phyloP scores from a whole-genome alignment of 208 protist genomes.

The Leishmania mexicana region DNA sequence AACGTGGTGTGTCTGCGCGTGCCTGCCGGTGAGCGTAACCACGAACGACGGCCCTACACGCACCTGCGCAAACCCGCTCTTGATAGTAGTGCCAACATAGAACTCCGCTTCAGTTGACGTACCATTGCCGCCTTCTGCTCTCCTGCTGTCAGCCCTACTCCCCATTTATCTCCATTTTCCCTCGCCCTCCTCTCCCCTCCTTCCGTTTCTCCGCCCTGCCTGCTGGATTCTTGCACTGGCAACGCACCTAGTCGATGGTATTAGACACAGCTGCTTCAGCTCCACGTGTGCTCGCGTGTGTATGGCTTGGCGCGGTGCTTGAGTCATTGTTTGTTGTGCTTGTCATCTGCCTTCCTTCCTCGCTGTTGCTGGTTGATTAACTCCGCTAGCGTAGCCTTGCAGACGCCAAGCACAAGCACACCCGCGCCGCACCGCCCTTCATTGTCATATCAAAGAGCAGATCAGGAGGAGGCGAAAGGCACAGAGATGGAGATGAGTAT shows the following conservation, averaged over 20 bases:
- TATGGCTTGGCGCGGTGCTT: neutral
- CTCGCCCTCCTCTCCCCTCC: neutral
- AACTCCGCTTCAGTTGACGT: neutral
- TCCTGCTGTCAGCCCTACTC: neutral
- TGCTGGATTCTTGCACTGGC: neutral
- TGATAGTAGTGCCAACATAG: neutral
- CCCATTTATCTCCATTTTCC: neutral
- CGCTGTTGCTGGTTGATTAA: neutral
- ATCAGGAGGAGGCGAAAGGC: neutral
- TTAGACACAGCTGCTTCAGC: neutral
- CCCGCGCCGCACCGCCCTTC: neutral
- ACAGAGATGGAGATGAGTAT: conserved; percentile 29
- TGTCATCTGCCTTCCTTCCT: neutral
- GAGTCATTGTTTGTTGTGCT: neutral
- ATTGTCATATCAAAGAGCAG: neutral
- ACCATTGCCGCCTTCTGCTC: neutral
- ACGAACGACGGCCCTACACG: neutral
- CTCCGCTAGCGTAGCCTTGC: neutral
- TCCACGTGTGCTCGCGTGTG: conserved; percentile 2
- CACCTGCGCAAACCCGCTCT: neutral
- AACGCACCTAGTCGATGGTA: neutral
- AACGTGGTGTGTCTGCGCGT: neutral
- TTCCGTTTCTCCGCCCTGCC: neutral
- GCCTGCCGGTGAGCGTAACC: neutral
- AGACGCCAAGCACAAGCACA: neutral